These are phyloP conservation scores for Trichoderma gamsii DNA, from an alignment of 495 filamentous ascomycete species.

Conservation along the genomic window DNA sequence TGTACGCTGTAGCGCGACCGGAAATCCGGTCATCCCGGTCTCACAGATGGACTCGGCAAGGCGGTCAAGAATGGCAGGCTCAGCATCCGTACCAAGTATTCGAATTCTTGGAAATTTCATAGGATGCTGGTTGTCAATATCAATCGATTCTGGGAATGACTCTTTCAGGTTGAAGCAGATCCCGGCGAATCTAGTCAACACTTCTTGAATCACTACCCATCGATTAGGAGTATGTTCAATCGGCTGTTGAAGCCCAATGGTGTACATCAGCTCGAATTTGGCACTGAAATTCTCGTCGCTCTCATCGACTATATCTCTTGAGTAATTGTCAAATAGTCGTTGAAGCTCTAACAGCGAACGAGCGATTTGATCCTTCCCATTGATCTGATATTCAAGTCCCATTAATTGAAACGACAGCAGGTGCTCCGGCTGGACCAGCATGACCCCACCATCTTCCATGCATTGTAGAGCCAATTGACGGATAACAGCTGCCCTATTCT, in stretches of 20 bases:
- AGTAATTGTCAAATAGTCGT: conserved; percentile 36
- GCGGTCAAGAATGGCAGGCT: conserved; percentile 25
- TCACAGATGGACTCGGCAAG: conserved; percentile 34
- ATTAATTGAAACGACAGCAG: conserved; percentile 63
- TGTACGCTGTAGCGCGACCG: conserved; percentile 34
- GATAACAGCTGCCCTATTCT: too few relatives aligned
- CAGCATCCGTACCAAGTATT: conserved; percentile 34
- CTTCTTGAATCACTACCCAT: conserved; percentile 53
- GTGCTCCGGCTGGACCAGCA: conserved; percentile 63
- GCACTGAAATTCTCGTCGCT: conserved; percentile 59
- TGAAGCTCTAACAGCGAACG: conserved; percentile 36
- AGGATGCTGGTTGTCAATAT: too few relatives aligned
- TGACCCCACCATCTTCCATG: conserved; percentile 44
- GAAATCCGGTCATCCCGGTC: conserved; percentile 35
- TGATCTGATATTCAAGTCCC: conserved; percentile 47
- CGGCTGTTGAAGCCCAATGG: conserved; percentile 50
- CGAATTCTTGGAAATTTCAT: conserved; percentile 39
- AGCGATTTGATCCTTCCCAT: conserved; percentile 24
- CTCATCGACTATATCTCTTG: conserved; percentile 58
- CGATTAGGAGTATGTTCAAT: conserved; percentile 54
- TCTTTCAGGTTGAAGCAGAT: too few relatives aligned
- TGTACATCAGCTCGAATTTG: conserved; percentile 61
- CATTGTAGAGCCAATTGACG: too few relatives aligned
- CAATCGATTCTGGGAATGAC: too few relatives aligned
- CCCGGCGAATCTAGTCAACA: conserved; percentile 37